Evolutionary conservation across 257 asterid species (phyloP), one percentile per base, ranked within the genome.

Genomic region (Mentha longifolia): DNA sequence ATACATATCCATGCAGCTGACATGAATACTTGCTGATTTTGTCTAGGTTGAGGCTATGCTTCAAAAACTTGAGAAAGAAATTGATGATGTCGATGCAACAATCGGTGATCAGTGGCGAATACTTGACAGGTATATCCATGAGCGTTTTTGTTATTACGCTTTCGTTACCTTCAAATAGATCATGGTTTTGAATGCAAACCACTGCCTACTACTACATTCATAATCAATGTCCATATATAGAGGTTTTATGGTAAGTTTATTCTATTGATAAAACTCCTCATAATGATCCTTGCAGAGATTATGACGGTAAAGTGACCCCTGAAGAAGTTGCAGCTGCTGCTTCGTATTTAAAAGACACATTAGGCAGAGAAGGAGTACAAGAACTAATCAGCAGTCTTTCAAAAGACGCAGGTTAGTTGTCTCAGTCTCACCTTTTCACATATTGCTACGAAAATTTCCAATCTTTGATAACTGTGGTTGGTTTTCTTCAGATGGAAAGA

Each of bases 311-410:
- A 82, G 94, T n/a, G n/a, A n/a, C n/a, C n/a, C n/a, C n/a, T n/a
- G n/a, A n/a, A n/a, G n/a, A n/a, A n/a, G n/a, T n/a, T 89, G 96
- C 96, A 63, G 86, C 95, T 58, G 95, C 98, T 45, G 94, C 95
- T 59, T 35, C 70, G 78, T 89, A 88, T 69, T 85, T 92, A 84
- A 92, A 92, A 74, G 84, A 89, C 84, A 87, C 98, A 69, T 80
- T 92, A 65, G 96, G 86, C 80, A 88, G 82, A 75, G 94, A 89
- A 66, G 98, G 98, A 55, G 80, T 89, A 70, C 94, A 87, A 65
- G 95, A 88, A 74, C 87, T 92, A 47, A 84, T 89, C 78, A 82
- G 94, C 85, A 92, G 78, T 83, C 96, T 88, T 65, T 85, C 97
- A 68, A 90, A 88, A 82, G 98, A 89, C 80, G 71, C 78, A 85